Percentiles rank a stretch among this genome's conserved stretches.
These are phyloP conservation scores for Rhodotorula paludigena DNA, from an alignment of 768 basidiomycete genomes.

Conservation along the genomic window DNA sequence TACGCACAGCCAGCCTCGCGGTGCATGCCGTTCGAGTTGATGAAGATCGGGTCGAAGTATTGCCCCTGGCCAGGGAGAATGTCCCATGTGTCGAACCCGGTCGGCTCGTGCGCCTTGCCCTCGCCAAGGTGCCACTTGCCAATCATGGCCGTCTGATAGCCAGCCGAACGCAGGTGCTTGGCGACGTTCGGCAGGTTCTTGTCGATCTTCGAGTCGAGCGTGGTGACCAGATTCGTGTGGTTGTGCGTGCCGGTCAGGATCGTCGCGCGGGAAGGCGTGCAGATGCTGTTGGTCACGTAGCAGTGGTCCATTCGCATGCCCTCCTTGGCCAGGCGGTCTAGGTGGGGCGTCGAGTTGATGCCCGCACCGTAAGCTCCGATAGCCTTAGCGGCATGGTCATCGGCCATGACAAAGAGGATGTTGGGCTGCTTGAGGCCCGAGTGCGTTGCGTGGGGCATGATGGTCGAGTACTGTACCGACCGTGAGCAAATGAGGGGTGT, in stretches of 20 bases:
- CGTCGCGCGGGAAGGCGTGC: conserved; percentile 10
- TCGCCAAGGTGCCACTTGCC: conserved; percentile 37
- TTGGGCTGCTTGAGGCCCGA: conserved; percentile 1
- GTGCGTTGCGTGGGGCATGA: too few relatives aligned
- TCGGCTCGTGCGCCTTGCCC: conserved; percentile 33
- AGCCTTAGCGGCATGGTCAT: conserved; percentile 29
- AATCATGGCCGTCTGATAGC: conserved; percentile 33
- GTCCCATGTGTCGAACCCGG: conserved; percentile 39
- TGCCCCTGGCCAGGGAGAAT: conserved; percentile 37
- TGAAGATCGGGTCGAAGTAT: conserved; percentile 38
- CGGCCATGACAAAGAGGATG: conserved; percentile 35
- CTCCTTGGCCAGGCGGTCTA: conserved; percentile 25
- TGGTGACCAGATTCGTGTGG: conserved; percentile 2
- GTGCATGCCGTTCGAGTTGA: conserved; percentile 6
- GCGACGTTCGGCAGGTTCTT: conserved; percentile 36
- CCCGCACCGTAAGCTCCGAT: conserved; percentile 27
- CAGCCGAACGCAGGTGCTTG: conserved; percentile 25
- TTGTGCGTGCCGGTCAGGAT: background rate
- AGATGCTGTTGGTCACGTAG: conserved; percentile 38
- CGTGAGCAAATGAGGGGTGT: too few relatives aligned
- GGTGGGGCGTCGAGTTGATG: conserved; percentile 28
- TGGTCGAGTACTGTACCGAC: too few relatives aligned
- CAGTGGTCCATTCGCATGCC: conserved; percentile 32
- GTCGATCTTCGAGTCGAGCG: conserved; percentile 26
- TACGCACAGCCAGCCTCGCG: conserved; percentile 33